Evolutionary conservation across 2,329 filamentous ascomycete genomes (phyloP), one percentile per base, ranked within the genome.

Genomic region (Fusarium lateritium): DNA sequence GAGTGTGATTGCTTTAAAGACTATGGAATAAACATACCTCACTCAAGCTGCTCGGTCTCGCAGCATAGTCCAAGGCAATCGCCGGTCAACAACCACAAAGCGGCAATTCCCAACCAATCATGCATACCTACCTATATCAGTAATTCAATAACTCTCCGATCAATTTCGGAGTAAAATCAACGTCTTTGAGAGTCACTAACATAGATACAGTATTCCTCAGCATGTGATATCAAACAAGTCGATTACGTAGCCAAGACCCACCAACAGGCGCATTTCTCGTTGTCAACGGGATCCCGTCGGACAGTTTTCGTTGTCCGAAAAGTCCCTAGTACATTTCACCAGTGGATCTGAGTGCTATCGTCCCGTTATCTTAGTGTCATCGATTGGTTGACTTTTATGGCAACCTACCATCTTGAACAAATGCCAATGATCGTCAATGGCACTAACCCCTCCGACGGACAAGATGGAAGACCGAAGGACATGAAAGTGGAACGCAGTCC

Each of bases 401-500:
- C 38, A 22, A 43, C 0, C n/a, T 7, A 2, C 2, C 4, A 13
- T 9, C 44, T 33, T 21, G 28, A 19, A 45, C 13, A 26, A 22
- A 6, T 42, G 10, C 28, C 28, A 36, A 4, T 3, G 14, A 7
- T 56, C 28, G 28, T 24, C 14, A 33, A 13, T 13, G 46, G 22
- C 11, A 42, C 54, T 56, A 53, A 26, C 54, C 54, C 42, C 7
- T 1, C 21, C 14, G 0, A 11, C 54, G 54, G 54, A 57, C 54
- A 57, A 28, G n/a, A 17, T 36, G 4, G 14, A 57, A 43, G 19
- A 15, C 53, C 53, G 24, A 40, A 31, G 28, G 28, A 6, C 24
- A 17, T 50, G 17, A 26, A 5, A 8, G 39, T 22, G 19, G 51
- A 33, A 38, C 38, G 24, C 53, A 17, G 33, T 10, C 46, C 36